Percentiles rank a stretch among this genome's conserved stretches.
phyloP scores from a whole-genome alignment of 805 yeast species.

The Candida odintsovae region DNA sequence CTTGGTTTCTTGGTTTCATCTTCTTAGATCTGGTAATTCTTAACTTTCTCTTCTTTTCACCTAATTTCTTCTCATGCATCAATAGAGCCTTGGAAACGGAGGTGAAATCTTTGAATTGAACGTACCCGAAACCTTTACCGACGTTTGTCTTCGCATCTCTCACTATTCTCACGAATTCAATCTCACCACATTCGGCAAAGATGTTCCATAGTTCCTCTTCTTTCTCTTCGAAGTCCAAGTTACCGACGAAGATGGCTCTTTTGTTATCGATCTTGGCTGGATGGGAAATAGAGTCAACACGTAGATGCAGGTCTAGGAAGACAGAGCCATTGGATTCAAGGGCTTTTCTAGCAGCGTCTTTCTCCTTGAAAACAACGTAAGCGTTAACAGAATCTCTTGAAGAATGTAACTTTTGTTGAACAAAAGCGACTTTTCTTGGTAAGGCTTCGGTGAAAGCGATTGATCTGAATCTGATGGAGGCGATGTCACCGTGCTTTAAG shows the following conservation, averaged over 20 bases:
- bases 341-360: slow-evolving; percentile 38
- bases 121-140: slow-evolving; percentile 97
- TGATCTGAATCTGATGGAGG: slow-evolving; percentile 85
- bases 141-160: slow-evolving; percentile 91
- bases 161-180: slow-evolving; percentile 84
- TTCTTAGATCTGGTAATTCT: slow-evolving; percentile 69
- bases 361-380: slow-evolving; percentile 70
- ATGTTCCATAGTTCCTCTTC: slow-evolving; percentile 88
- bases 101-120: slow-evolving; percentile 73
- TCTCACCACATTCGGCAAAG: slow-evolving; percentile 61
- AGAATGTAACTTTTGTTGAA: slow-evolving; percentile 69
- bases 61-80: slow-evolving; percentile 61
- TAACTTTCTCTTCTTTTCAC: slow-evolving; percentile 48
- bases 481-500: slow-evolving; percentile 34
- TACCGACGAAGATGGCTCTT: slow-evolving; percentile 86
- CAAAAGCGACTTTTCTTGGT: slow-evolving; percentile 90
- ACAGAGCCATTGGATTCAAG: slow-evolving; percentile 56
- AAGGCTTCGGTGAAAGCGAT: slow-evolving; percentile 81
- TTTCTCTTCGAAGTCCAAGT: slow-evolving; percentile 84
- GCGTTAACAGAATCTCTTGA: slow-evolving; percentile 81
- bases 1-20: slow-evolving; percentile 17
- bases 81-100: slow-evolving; percentile 78
- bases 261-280: slow-evolving; percentile 83
- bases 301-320: slow-evolving; percentile 67
- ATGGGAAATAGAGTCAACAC: slow-evolving; percentile 91